Evolutionary conservation across 164 flowering plant species (phyloP).

Genomic region (Vitis cinerea): DNA sequence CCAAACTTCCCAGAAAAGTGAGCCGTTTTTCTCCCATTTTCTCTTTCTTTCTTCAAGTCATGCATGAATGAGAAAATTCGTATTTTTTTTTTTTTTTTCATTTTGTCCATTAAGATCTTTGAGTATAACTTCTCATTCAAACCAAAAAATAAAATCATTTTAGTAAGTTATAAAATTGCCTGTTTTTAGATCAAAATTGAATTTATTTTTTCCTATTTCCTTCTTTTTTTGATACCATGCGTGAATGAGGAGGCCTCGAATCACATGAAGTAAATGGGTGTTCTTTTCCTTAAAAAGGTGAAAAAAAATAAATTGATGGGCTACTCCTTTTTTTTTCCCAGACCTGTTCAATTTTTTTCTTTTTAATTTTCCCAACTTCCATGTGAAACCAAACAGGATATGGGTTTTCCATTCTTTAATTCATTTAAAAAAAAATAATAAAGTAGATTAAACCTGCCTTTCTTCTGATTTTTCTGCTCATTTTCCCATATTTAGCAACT

Average conservation of each 20-base stretch:
- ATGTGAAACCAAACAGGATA: too few relatives aligned
- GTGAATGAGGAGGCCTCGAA: neutral
- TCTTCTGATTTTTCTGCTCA: neutral
- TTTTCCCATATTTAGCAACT: neutral
- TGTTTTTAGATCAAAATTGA: too few relatives aligned
- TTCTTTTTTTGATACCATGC: neutral
- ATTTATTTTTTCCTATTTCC: neutral
- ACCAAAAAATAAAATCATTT: too few relatives aligned
- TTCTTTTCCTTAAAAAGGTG: neutral
- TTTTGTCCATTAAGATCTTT: too few relatives aligned
- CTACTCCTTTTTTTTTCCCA: too few relatives aligned
- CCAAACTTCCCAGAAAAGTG: slow-evolving; percentile 30
- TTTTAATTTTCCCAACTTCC: too few relatives aligned
- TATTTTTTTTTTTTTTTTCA: neutral
- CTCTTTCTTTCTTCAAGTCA: neutral
- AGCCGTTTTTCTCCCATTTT: slow-evolving; percentile 5
- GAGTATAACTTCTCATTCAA: too few relatives aligned
- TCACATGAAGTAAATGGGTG: neutral
- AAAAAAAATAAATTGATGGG: too few relatives aligned
- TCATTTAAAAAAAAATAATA: neutral
- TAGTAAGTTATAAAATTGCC: too few relatives aligned
- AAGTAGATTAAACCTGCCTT: neutral
- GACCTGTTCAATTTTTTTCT: too few relatives aligned
- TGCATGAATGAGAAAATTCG: neutral
- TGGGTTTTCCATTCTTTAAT: neutral